Percentiles rank a stretch among this genome's conserved stretches.
These are phyloP conservation scores for Leavenworthia alabamica DNA, from an alignment of 345 rosid genomes.

Conservation along the genomic window DNA sequence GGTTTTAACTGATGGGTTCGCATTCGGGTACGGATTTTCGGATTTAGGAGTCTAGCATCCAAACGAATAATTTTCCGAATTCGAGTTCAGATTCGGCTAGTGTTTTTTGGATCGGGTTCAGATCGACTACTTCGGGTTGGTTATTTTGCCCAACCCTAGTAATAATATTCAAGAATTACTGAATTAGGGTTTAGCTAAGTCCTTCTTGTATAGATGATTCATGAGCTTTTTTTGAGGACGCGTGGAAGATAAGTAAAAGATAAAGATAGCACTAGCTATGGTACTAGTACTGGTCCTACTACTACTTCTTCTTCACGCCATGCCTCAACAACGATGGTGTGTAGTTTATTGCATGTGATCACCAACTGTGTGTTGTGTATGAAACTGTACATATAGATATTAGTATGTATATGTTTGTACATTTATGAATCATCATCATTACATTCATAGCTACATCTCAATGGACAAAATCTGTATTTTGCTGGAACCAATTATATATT, in stretches of 20 bases:
- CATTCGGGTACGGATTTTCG: too few relatives aligned
- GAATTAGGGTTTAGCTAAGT: too few relatives aligned
- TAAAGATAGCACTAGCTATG: conserved; percentile 30
- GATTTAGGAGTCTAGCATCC: too few relatives aligned
- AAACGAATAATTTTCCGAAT: too few relatives aligned
- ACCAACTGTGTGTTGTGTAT: conserved; percentile 25
- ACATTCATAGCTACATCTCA: conserved; percentile 6
- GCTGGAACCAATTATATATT: conserved; percentile 29
- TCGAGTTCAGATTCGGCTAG: too few relatives aligned
- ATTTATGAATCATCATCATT: conserved; percentile 26
- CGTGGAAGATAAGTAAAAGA: conserved; percentile 18
- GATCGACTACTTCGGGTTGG: too few relatives aligned
- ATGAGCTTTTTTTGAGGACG: conserved; percentile 17
- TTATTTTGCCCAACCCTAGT: too few relatives aligned
- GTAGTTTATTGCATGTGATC: conserved; percentile 23
- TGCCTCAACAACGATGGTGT: conserved; percentile 23
- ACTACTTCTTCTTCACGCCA: conserved; percentile 27
- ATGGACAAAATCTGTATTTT: conserved; percentile 18
- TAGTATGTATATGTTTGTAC: conserved; percentile 4
- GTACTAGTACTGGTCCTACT: conserved; percentile 26
- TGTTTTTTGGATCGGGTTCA: too few relatives aligned
- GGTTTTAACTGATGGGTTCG: too few relatives aligned
- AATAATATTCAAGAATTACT: too few relatives aligned
- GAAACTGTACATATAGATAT: conserved; percentile 17
- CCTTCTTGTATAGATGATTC: too few relatives aligned